These are phyloP conservation scores for cucumber (Cucumis sativus) DNA, from an alignment of 306 rosid genomes.

Conservation along the genomic window Cucumber_9930_V3 NC_026655.2:27330001-27330500, in stretches of 20 bases:
- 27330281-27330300: not conserved
- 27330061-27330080: slow-evolving; percentile 98
- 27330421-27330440: not conserved
- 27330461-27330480: not conserved
- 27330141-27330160: slow-evolving; percentile 18
- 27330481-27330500: no score
- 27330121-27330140: slow-evolving; percentile 98
- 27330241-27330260: not conserved
- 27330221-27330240: not conserved
- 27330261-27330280: not conserved
- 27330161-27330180: not conserved
- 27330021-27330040: slow-evolving; percentile 62
- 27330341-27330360: not conserved
- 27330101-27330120: slow-evolving; percentile 97
- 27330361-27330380: not conserved
- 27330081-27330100: slow-evolving; percentile 98
- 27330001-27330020: slow-evolving; percentile 81
- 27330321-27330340: not conserved
- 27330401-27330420: no score
- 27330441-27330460: not conserved
- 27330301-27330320: not conserved
- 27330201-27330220: slow-evolving; percentile 1
- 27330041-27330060: slow-evolving; percentile 89
- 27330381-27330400: not conserved
- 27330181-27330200: not conserved